A percentile compares a stretch with the other conserved stretches of the same genome.
Evolutionary conservation across 225 moss, liverwort and hornwort genomes (phyloP).

Genomic region (Ulota crispa): DNA sequence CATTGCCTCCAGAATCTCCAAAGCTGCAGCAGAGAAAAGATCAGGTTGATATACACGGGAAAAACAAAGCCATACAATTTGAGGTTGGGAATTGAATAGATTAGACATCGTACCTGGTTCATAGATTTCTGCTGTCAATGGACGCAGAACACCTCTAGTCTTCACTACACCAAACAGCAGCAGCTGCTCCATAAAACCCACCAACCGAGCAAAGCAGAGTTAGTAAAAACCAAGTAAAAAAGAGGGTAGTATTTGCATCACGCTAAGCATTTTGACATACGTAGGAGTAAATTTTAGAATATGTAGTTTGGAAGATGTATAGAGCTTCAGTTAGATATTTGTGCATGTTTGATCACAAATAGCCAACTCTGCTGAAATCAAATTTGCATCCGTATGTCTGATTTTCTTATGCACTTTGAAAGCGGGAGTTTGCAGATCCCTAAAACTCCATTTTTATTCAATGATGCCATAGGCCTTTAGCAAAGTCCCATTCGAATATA

Average conservation of each 20-base stretch:
- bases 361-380: not conserved
- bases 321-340: not conserved
- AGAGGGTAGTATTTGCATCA: not conserved
- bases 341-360: not conserved
- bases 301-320: not conserved
- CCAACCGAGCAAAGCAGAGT: not conserved
- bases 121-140: constrained; percentile 66
- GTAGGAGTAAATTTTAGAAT: not conserved
- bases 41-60: not conserved
- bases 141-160: constrained; percentile 67
- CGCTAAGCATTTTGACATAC: not conserved
- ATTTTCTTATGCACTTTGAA: not conserved
- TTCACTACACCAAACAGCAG: constrained; percentile 62
- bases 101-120: constrained; percentile 46
- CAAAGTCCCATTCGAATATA: not conserved
- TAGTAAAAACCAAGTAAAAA: not conserved
- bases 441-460: not conserved
- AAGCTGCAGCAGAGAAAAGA: constrained; percentile 47
- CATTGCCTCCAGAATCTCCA: constrained; percentile 68
- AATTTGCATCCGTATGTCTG: not conserved
- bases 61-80: not conserved
- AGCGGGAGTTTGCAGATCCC: not conserved
- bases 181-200: constrained; percentile 42
- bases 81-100: not conserved
- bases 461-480: not conserved